These are phyloP conservation scores for Dothiorella sarmentorum DNA, from an alignment of 2,329 filamentous ascomycete species.

Conservation along the genomic window DNA sequence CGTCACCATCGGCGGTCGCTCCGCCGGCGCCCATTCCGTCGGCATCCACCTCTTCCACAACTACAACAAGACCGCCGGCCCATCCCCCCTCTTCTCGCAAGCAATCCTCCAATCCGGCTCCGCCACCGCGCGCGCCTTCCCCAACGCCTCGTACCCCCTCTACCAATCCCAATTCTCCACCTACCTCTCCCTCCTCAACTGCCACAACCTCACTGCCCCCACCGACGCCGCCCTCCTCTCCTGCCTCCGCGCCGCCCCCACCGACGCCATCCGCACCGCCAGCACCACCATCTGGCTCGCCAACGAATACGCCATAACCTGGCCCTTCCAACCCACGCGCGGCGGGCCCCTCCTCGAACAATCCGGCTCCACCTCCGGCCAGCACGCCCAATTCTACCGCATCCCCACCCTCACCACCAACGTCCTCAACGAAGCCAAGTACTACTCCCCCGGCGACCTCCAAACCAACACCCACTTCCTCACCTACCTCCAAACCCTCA, in stretches of 20 bases:
- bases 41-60: conserved; percentile 37
- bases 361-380: conserved; percentile 38
- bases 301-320: conserved; percentile 40
- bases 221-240: conserved; percentile 34
- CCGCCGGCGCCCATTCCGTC: conserved; percentile 29
- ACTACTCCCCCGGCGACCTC: conserved; percentile 31
- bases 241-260: conserved; percentile 40
- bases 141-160: conserved; percentile 30
- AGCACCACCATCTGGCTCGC: conserved; percentile 42
- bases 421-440: conserved; percentile 36
- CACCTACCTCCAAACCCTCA: conserved; percentile 29
- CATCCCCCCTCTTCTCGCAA: conserved; percentile 30
- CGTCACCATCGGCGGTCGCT: conserved; percentile 39
- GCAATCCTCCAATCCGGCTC: conserved; percentile 35
- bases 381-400: conserved; percentile 26
- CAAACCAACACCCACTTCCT: conserved; percentile 36
- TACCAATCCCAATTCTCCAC: conserved; percentile 30
- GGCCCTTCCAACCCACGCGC: conserved; percentile 50
- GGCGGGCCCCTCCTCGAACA: conserved; percentile 48
- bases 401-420: conserved; percentile 25
- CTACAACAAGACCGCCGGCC: conserved; percentile 31
- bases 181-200: conserved; percentile 32
- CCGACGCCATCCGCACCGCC: conserved; percentile 39
- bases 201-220: not conserved
- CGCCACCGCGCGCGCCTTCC: conserved; percentile 36